Conservation (phyloP, 2,329 filamentous ascomycete genomes). For the Didymella pinodella region DNA sequence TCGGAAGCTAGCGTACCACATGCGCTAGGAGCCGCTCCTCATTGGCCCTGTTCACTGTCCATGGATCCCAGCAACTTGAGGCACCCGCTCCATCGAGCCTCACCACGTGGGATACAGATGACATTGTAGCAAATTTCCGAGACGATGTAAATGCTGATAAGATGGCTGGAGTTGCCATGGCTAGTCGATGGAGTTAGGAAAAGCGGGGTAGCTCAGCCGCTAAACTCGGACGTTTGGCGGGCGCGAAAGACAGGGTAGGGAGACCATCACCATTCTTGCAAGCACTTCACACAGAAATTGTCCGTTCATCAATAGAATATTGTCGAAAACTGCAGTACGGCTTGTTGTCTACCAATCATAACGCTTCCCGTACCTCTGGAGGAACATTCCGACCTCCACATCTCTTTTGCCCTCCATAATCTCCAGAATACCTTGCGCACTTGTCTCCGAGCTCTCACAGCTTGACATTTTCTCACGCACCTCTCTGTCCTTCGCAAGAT, state of each 20-base stretch:
- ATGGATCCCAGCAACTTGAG: slow-evolving; percentile 3
- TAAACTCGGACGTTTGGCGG: background rate
- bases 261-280: background rate
- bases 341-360: slow-evolving; percentile 32
- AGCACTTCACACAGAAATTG: background rate
- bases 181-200: background rate
- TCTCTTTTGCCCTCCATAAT: slow-evolving; percentile 45
- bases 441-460: slow-evolving; percentile 43
- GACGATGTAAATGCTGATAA: background rate
- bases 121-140: slow-evolving; percentile 5
- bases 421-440: slow-evolving; percentile 42
- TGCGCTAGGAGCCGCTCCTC: slow-evolving; percentile 14
- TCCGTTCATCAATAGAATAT: background rate
- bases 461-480: slow-evolving; percentile 21
- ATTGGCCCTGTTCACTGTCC: slow-evolving; percentile 22
- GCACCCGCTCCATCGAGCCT: slow-evolving; percentile 3
- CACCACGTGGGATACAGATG: slow-evolving; percentile 11
- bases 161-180: background rate
- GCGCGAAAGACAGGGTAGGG: background rate
- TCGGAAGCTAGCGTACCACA: slow-evolving; percentile 24
- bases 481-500: slow-evolving; percentile 35
- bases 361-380: slow-evolving; percentile 32
- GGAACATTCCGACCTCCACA: slow-evolving; percentile 36
- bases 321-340: background rate
- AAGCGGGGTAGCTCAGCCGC: slow-evolving; percentile 17